Percentiles rank a stretch among this genome's conserved stretches.
phyloP scores from a whole-genome alignment of 352 stramenopile genomes.

The Phytopythium litorale region DNA sequence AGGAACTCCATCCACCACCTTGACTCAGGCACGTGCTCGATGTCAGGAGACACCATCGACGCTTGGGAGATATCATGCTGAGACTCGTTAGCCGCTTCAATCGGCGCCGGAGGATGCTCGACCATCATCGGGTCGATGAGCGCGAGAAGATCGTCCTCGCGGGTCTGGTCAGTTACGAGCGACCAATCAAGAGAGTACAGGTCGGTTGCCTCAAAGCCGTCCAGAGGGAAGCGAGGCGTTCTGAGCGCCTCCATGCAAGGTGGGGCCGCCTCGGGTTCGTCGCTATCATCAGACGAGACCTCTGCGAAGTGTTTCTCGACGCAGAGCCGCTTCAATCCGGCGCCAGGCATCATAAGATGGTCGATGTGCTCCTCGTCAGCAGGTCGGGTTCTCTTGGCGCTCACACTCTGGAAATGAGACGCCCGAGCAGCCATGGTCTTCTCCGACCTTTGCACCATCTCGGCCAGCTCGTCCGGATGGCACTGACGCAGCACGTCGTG shows the following conservation, averaged over 20 bases:
- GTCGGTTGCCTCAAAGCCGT: slow-evolving; percentile 14
- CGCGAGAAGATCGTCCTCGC: slow-evolving; percentile 20
- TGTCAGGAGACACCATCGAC: slow-evolving; percentile 15
- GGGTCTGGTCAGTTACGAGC: slow-evolving; percentile 16
- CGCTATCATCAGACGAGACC: not conserved
- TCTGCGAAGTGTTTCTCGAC: not conserved
- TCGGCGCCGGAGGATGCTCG: not conserved
- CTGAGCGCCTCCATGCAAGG: not conserved
- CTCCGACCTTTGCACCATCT: slow-evolving; percentile 18
- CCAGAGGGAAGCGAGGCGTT: not conserved
- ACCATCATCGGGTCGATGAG: slow-evolving; percentile 20
- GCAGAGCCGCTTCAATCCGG: not conserved
- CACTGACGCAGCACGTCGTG: slow-evolving; percentile 59
- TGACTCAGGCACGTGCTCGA: slow-evolving; percentile 12
- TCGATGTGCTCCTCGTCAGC: no score
- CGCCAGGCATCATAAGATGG: no score
- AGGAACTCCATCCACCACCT: slow-evolving; percentile 19
- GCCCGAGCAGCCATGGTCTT: slow-evolving; percentile 11
- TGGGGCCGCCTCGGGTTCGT: not conserved
- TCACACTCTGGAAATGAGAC: not conserved
- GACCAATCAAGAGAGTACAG: slow-evolving; percentile 23
- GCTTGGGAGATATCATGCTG: slow-evolving; percentile 6
- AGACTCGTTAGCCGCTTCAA: not conserved
- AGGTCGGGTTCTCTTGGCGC: not conserved
- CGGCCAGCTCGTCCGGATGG: slow-evolving; percentile 17